Conservation (phyloP, 345 rosid species). For the Sisymbrium altissimum region DNA sequence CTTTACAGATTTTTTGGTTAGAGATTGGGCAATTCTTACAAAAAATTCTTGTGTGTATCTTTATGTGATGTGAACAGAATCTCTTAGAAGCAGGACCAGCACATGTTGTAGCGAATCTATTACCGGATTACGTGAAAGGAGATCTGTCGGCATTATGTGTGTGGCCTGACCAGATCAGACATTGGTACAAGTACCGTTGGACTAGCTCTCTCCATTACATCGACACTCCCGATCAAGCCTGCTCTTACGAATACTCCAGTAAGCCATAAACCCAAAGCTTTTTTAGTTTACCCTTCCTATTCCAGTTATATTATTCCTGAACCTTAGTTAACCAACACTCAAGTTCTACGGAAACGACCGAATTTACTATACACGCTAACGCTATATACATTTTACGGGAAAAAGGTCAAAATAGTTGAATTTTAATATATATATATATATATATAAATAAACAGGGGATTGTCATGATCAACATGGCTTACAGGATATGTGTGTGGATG, state of each 20-base stretch:
- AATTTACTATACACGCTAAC: background rate
- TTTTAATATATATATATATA: background rate
- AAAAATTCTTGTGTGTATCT: background rate
- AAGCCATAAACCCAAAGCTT: slow-evolving; percentile 28
- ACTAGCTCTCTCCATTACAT: slow-evolving; percentile 76
- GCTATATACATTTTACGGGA: too few species aligned
- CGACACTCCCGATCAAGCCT: slow-evolving; percentile 85
- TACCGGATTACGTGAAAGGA: slow-evolving; percentile 76
- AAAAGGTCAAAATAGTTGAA: background rate
- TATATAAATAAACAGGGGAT: slow-evolving; percentile 80
- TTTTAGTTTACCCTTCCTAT: background rate
- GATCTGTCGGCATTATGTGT: slow-evolving; percentile 83
- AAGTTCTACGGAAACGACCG: background rate
- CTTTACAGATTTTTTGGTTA: background rate
- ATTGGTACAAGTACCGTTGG: slow-evolving; percentile 64
- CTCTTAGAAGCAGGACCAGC: slow-evolving; percentile 74
- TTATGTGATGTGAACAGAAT: slow-evolving; percentile 30
- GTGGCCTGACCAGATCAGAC: slow-evolving; percentile 79
- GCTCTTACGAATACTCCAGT: slow-evolving; percentile 83
- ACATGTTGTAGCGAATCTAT: slow-evolving; percentile 57
- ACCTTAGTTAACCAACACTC: background rate
- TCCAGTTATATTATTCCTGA: background rate
- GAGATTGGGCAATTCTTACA: background rate
- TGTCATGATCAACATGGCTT: slow-evolving; percentile 64
- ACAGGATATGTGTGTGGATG: slow-evolving; percentile 72